A percentile compares a stretch with the other conserved stretches of the same genome.
phyloP scores from a whole-genome alignment of 176 grass and related monocot genomes.

The Avena sativa region DNA sequence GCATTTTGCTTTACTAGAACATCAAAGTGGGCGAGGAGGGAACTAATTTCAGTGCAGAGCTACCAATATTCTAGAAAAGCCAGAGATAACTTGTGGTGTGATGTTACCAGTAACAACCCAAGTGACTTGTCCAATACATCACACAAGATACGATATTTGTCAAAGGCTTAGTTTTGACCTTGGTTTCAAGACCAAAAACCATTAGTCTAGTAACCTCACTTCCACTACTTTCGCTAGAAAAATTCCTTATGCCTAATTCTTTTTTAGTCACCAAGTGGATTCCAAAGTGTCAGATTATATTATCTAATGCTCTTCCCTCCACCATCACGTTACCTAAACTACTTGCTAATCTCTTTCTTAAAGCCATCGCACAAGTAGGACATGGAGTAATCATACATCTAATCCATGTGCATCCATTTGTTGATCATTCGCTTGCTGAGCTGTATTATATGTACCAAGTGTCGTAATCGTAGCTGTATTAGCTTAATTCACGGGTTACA shows the following conservation, averaged over 20 bases:
- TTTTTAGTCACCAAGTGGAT: conserved; percentile 54
- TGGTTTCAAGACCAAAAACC: conserved; percentile 55
- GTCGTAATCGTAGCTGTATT: conserved; percentile 54
- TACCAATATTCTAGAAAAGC: conserved; percentile 55
- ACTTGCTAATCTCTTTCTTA: conserved; percentile 64
- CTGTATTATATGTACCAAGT: conserved; percentile 57
- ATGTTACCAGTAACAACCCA: conserved; percentile 69
- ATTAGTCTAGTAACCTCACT: conserved; percentile 52
- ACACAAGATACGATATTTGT: conserved; percentile 56
- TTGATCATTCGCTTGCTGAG: conserved; percentile 54
- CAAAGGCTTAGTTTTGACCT: conserved; percentile 64
- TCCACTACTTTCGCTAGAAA: conserved; percentile 51
- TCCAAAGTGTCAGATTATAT: conserved; percentile 66
- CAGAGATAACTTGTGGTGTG: conserved; percentile 58
- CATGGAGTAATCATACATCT: conserved; percentile 59
- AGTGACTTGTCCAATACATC: conserved; percentile 52
- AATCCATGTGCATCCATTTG: conserved; percentile 69
- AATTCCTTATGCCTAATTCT: conserved; percentile 35
- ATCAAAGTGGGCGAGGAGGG: conserved; percentile 37
- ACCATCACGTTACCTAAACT: conserved; percentile 66
- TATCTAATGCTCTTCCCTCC: conserved; percentile 66
- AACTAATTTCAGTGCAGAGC: conserved; percentile 49
- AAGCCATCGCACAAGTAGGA: conserved; percentile 51
- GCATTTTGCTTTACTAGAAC: conserved; percentile 21
- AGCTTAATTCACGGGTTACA: conserved; percentile 52